phyloP scores from a whole-genome alignment of 2,329 filamentous ascomycete genomes.

The Cryphonectria nitschkei region DNA sequence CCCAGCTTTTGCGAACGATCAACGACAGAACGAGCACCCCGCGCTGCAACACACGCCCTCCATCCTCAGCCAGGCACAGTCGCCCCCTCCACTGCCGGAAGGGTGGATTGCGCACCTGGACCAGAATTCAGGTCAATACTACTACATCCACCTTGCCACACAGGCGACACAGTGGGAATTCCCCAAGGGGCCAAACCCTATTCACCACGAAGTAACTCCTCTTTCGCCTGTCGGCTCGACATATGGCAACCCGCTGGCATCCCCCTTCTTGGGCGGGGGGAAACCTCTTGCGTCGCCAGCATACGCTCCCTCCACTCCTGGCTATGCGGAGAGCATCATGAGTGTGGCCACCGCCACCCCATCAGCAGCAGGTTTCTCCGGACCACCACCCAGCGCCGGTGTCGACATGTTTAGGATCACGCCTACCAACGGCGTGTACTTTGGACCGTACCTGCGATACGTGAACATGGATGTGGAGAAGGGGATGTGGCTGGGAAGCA shows the following conservation, averaged over 20 bases:
- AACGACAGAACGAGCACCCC: constrained; percentile 54
- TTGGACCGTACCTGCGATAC: constrained; percentile 93
- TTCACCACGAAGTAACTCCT: constrained; percentile 80
- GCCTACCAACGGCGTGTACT: constrained; percentile 96
- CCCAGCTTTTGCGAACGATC: constrained; percentile 89
- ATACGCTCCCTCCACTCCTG: constrained; percentile 80
- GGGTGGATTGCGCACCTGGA: constrained; percentile 98
- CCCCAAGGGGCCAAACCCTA: constrained; percentile 89
- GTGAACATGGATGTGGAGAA: constrained; percentile 96
- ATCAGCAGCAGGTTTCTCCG: constrained; percentile 79
- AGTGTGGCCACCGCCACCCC: constrained; percentile 77
- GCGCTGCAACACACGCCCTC: constrained; percentile 50
- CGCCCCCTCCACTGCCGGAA: constrained; percentile 90
- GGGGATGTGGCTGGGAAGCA: constrained; percentile 89
- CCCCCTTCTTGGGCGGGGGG: constrained; percentile 68
- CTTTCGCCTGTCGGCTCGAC: constrained; percentile 81
- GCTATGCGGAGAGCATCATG: constrained; percentile 84
- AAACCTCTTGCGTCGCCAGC: constrained; percentile 78
- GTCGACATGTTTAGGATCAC: constrained; percentile 93
- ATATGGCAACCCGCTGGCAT: constrained; percentile 73
- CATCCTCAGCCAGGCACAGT: constrained; percentile 64
- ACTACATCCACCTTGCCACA: constrained; percentile 94
- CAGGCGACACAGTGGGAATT: constrained; percentile 99
- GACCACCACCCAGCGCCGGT: constrained; percentile 84
- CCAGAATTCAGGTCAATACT: constrained; percentile 94